Conservation (phyloP, 768 basidiomycete genomes). For the Sarcodon sp. region DNA sequence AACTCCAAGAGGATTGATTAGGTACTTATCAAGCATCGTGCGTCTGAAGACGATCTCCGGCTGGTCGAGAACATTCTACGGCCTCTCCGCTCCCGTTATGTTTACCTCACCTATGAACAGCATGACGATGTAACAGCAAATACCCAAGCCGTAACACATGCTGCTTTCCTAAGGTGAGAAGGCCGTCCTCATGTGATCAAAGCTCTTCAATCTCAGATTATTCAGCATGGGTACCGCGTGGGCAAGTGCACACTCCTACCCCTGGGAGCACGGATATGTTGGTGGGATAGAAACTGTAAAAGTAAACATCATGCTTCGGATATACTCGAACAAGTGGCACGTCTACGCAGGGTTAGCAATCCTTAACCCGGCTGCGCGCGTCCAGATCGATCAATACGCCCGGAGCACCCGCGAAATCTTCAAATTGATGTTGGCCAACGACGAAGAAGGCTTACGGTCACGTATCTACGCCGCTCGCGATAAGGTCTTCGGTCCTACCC, state of each 20-base stretch:
- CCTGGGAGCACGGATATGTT: constrained; percentile 95
- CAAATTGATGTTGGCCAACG: constrained; percentile 79
- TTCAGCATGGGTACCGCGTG: constrained; percentile 96
- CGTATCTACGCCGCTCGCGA: constrained; percentile 67
- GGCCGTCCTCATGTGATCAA: not conserved
- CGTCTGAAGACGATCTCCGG: constrained; percentile 51
- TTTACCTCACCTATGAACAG: constrained; percentile 91
- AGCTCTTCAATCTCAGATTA: not conserved
- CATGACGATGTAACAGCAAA: constrained; percentile 96
- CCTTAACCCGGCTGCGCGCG: constrained; percentile 80
- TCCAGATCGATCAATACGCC: constrained; percentile 88
- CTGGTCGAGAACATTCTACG: constrained; percentile 76
- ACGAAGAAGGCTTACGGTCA: constrained; percentile 41
- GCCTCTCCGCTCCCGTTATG: constrained; percentile 73
- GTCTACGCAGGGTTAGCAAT: constrained; percentile 99
- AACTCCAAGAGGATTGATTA: constrained; percentile 15
- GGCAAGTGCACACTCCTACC: constrained; percentile 64
- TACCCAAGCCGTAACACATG: constrained; percentile 96
- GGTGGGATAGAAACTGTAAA: constrained; percentile 98
- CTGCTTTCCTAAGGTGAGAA: constrained; percentile 83
- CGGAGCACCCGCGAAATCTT: constrained; percentile 79
- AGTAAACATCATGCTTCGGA: constrained; percentile 91
- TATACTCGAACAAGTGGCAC: constrained; percentile 97
- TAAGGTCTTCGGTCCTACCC: constrained; percentile 52
- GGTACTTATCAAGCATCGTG: constrained; percentile 86